Evolutionary conservation across 2,329 filamentous ascomycete genomes (phyloP).

Genomic region (Mariannaea elegans): DNA sequence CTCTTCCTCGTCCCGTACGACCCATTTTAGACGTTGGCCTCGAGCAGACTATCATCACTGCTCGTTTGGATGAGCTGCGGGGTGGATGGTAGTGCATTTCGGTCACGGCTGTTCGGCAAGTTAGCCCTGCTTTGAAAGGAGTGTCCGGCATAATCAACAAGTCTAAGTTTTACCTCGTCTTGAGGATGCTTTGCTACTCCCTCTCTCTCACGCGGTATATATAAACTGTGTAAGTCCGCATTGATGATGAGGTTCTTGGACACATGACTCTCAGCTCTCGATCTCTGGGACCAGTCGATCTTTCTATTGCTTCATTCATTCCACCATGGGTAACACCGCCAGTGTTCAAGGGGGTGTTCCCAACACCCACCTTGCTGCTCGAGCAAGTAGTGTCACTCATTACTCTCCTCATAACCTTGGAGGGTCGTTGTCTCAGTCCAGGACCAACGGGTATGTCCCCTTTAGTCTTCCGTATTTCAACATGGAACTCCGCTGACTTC

Average conservation of each 20-base stretch:
- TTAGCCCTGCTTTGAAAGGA: neutral
- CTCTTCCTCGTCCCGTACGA: neutral
- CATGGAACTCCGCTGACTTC: constrained; percentile 14
- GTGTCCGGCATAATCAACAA: neutral
- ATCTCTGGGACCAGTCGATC: constrained; percentile 4
- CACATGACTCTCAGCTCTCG: constrained; percentile 5
- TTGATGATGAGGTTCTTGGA: neutral
- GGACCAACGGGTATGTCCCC: constrained; percentile 35
- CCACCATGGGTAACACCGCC: constrained; percentile 34
- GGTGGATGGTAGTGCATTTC: neutral
- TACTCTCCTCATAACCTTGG: constrained; percentile 21
- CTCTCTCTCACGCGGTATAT: constrained; percentile 17
- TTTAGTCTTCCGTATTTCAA: neutral
- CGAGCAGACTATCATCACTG: neutral
- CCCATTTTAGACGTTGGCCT: constrained; percentile 4
- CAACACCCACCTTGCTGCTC: constrained; percentile 24
- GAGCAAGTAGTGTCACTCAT: neutral
- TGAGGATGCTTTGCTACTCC: neutral
- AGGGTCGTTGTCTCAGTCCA: constrained; percentile 27
- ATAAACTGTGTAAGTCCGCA: constrained; percentile 27
- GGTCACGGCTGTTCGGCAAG: constrained; percentile 12
- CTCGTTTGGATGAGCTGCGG: constrained; percentile 4
- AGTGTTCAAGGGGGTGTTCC: constrained; percentile 18
- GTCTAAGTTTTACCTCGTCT: neutral
- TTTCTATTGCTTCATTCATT: constrained; percentile 2